Conservation (phyloP, 805 yeast genomes). For the Ogataea saltuana region DNA sequence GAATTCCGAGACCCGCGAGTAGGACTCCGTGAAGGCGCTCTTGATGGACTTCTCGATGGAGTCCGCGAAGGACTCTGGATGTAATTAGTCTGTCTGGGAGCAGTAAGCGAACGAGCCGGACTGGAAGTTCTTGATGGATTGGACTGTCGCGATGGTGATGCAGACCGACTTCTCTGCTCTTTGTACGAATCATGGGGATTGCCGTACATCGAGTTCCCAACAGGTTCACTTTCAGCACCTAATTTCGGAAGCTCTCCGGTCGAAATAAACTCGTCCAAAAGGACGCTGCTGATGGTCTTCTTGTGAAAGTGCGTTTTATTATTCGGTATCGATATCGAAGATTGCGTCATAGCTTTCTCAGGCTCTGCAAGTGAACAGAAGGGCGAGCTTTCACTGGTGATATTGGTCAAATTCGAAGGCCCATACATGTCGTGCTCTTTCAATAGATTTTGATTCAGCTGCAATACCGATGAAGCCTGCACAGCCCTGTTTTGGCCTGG, state of each 20-base stretch:
- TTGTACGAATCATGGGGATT: constrained; percentile 15
- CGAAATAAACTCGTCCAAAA: constrained; percentile 32
- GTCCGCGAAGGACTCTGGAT: constrained; percentile 3
- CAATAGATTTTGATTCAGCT: too few relatives aligned
- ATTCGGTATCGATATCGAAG: constrained; percentile 14
- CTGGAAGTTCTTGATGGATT: constrained; percentile 14
- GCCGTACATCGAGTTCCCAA: constrained; percentile 28
- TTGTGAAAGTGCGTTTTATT: constrained; percentile 23
- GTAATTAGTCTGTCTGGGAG: constrained; percentile 6
- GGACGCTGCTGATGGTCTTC: constrained; percentile 27
- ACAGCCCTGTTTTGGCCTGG: background rate
- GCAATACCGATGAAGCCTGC: constrained; percentile 4
- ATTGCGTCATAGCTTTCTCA: constrained; percentile 19
- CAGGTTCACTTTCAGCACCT: constrained; percentile 3
- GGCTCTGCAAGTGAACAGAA: constrained; percentile 26
- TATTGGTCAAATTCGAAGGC: background rate
- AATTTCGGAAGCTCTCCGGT: constrained; percentile 16
- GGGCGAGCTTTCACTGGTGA: constrained; percentile 4
- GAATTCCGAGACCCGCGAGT: constrained; percentile 1
- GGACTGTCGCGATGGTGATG: constrained; percentile 16
- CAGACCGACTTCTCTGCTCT: constrained; percentile 13
- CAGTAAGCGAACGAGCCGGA: constrained; percentile 9
- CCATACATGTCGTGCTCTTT: constrained; percentile 1
- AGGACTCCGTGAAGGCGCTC: background rate
- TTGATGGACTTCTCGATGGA: constrained; percentile 11